phyloP scores from a whole-genome alignment of 1,284 basidiomycete genomes.

The Trichosporon asahii region DNA sequence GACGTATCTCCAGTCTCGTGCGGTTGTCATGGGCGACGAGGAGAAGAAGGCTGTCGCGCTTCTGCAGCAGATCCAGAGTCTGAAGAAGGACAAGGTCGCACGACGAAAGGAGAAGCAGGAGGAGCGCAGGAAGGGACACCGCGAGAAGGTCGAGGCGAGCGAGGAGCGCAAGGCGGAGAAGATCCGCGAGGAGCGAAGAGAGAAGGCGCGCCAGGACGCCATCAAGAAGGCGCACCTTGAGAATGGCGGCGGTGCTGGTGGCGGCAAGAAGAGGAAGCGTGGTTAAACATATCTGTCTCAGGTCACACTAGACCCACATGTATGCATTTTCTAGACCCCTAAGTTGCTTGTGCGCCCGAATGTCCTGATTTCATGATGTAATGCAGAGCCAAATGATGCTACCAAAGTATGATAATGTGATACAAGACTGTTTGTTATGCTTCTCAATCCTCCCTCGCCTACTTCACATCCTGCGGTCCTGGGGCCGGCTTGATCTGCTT shows the following conservation, averaged over 20 bases:
- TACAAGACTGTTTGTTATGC: background rate
- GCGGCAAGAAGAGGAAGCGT: slow-evolving; percentile 19
- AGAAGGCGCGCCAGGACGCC: slow-evolving; percentile 52
- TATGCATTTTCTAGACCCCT: slow-evolving; percentile 2
- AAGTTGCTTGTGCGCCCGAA: background rate
- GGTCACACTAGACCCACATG: background rate
- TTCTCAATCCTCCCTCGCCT: background rate
- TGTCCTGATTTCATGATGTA: background rate
- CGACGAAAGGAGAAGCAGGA: slow-evolving; percentile 78
- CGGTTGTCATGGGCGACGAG: slow-evolving; percentile 90
- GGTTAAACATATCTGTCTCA: background rate
- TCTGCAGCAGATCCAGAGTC: slow-evolving; percentile 88
- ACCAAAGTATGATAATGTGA: background rate
- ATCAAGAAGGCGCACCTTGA: slow-evolving; percentile 51
- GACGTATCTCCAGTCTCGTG: slow-evolving; percentile 87
- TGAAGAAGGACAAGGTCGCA: slow-evolving; percentile 80
- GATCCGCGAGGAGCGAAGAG: slow-evolving; percentile 69
- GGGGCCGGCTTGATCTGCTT: slow-evolving; percentile 52
- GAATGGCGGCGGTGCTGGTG: slow-evolving; percentile 32
- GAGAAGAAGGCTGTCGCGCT: slow-evolving; percentile 90
- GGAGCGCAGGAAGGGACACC: slow-evolving; percentile 49
- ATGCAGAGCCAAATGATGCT: background rate
- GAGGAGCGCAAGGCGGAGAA: slow-evolving; percentile 75
- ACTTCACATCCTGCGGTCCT: background rate
- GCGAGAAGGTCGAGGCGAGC: slow-evolving; percentile 62